Base-by-base conservation (phyloP, 495 filamentous ascomycete genomes). In the Bacidia rubella region DNA sequence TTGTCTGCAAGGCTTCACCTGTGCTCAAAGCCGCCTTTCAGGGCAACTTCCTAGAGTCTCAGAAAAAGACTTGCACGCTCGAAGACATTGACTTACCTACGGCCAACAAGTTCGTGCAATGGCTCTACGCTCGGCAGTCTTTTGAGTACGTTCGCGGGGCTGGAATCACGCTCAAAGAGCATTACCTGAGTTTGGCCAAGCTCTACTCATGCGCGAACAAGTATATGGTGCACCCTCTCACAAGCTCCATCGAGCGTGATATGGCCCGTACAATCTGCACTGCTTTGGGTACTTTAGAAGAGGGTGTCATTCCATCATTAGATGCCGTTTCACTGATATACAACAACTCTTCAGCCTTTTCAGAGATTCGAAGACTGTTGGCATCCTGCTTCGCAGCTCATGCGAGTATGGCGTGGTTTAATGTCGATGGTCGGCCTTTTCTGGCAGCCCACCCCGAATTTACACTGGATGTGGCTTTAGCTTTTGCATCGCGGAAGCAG, bases 1-100 rank as follows among this genome's bases (percentile, higher is more conserved):
- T 53, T 11, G 38, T 53, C 22, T 56, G 49, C 54, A 26, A 52
- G 12, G 54, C 49, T 10, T 56, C 54, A 22, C 29, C 54, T 9
- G 29, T 52, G 26, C 51, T 56, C 49, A 26, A 56, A 47, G 19
- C 38, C 26, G 49, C 4, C 3, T 47, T 56, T 22, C 26, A n/a
- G 3, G 49, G 25, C 44, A 25, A 19, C 3, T 29, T 20, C 42
- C 3, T 12, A 1, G 49, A 45, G 26, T 17, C 38, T 9, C 24
- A 25, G 15, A 17, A 23, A 20, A 38, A 41, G 3, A 35, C 49
- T 29, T 26, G 52, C 12, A 29, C 27, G 3, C 49, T 56, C 3
- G 11, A 15, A 10, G 42, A 40, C 40, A 44, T 32, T 10, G 54
- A 56, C n/a, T 19, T 35, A 12, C 24, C 52, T 35, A 29, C 54